Base-by-base conservation (phyloP, 202 grass and related monocot species). In the Zoysia matrella region DNA sequence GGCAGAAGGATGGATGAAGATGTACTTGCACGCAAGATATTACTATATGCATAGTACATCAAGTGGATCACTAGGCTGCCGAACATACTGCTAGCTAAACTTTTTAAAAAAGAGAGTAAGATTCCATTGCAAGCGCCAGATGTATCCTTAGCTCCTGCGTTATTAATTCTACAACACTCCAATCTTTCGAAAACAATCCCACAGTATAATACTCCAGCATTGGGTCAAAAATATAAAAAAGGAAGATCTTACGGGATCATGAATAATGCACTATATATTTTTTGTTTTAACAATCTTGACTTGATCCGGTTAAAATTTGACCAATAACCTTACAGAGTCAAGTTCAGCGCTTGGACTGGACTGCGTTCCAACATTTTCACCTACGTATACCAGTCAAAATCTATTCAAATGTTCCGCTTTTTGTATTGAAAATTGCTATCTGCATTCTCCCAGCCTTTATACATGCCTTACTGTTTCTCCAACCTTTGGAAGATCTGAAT, bases 321-420 rank as follows among this genome's bases (percentile, higher is more conserved):
- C 9, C 51, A 71, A 47, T 70, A 42, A 51, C 45, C 44, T 69
- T 52, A 40, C 71, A 57, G 60, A 72, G 88, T 80, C 80, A 84
- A 87, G 57, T 76, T 84, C 84, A 80, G 58, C 67, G 67, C 73
- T 89, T 89, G 87, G 87, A 85, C 82, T 89, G 87, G 87, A 85
- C 82, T 73, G 66, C 52, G 47, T 70, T 75, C 63, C 67, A 55
- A 77, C 72, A 46, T 46, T 46, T 46, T 46, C 45, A 46, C 45
- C 2, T 5, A 46, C 5, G 45, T 46, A 46, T 5, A 46, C 45
- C 5, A 46, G 80, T 80, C 83, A 65, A 43, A 60, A 9, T 76
- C 71, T 46, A 5, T 46, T 86, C 69, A 60, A 81, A 80, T 46
- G 45, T 57, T 68, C 58, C 30, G 54, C 52, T n/a, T 18, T 39